These are phyloP conservation scores for Diaporthe vexans DNA, from an alignment of 2,329 filamentous ascomycete genomes.

Conservation along the genomic window DNA sequence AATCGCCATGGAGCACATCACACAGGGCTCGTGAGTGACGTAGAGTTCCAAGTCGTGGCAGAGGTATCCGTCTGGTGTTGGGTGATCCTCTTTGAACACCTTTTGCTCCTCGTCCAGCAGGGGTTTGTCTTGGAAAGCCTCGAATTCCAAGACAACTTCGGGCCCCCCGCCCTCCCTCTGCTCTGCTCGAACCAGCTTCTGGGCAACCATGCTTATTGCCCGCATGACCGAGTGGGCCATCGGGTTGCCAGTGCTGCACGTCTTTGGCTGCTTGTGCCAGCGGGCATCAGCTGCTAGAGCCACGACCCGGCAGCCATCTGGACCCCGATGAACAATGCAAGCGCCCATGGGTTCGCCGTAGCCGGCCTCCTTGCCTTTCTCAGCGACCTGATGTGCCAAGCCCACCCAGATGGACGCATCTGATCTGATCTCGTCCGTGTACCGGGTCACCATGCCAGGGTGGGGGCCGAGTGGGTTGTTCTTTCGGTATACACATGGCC, in stretches of 20 bases:
- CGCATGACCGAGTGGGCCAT: conserved; percentile 84
- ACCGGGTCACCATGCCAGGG: conserved; percentile 78
- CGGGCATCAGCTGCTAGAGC: conserved; percentile 84
- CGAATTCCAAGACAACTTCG: conserved; percentile 64
- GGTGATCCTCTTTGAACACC: conserved; percentile 75
- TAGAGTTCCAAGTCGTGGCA: conserved; percentile 96
- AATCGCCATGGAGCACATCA: conserved; percentile 97
- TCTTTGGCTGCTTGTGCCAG: conserved; percentile 69
- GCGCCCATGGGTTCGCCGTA: conserved; percentile 80
- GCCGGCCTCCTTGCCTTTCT: conserved; percentile 68
- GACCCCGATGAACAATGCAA: conserved; percentile 77
- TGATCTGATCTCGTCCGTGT: conserved; percentile 76
- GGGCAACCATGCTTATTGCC: conserved; percentile 86
- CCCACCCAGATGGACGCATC: conserved; percentile 77
- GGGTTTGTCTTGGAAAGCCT: conserved; percentile 77
- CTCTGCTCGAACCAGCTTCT: conserved; percentile 72
- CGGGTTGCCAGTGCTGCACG: conserved; percentile 73
- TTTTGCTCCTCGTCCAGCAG: conserved; percentile 75
- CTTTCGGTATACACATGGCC: conserved; percentile 89
- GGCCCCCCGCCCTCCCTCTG: conserved; percentile 52
- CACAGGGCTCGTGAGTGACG: conserved; percentile 93
- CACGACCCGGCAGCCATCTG: conserved; percentile 67
- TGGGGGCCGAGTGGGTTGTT: conserved; percentile 90
- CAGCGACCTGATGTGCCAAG: conserved; percentile 75
- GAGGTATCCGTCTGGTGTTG: conserved; percentile 85